Evolutionary conservation across 1,139 yeast genomes (phyloP), one percentile per base, ranked within the genome.

Genomic region (Pneumocystis wakefieldiae): DNA sequence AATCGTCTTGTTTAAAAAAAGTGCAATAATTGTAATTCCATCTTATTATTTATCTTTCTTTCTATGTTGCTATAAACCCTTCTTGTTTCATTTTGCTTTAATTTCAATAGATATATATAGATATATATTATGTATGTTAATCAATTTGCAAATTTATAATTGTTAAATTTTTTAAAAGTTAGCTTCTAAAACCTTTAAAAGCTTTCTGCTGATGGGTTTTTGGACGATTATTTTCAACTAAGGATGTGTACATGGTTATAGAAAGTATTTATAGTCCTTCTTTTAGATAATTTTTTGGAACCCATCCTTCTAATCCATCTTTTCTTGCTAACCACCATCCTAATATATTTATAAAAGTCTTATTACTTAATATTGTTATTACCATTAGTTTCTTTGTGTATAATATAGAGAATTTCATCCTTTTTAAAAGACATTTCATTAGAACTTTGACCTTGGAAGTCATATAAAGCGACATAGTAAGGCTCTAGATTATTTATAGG

Each of bases 271-370:
- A 15, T 12, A 29, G 7, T 48, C n/a, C 14, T 70, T 85, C 87
- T 63, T 83, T 84, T 70, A 92, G 83, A 72, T 91, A 94, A 28
- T 94, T 87, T 39, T 94, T 86, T 14, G 99, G 99, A 12, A 95
- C 92, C 98, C 98, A 94, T 2, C 98, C 99, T 74, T 91, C 95
- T 64, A 78, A 81, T 1, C 68, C 63, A 29, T 65, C 61, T 38
- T 59, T 55, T 19, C 48, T 36, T 3, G 64, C 67, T n/a, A 65
- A 64, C 67, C 67, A 65, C 67, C 67, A 65, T n/a, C 67, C 59
- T 57, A 39, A 42, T 3, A 57, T 37, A 38, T 57, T 19, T 24
- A 48, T 48, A 24, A 48, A 29, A 57, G 8, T 39, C 14, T 12
- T 24, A n/a, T 6, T 37, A 57, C 14, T 37, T 37, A 37, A 24